Evolutionary conservation across 2,329 filamentous ascomycete species (phyloP).

Genomic region (Monosporascus cannonballus): DNA sequence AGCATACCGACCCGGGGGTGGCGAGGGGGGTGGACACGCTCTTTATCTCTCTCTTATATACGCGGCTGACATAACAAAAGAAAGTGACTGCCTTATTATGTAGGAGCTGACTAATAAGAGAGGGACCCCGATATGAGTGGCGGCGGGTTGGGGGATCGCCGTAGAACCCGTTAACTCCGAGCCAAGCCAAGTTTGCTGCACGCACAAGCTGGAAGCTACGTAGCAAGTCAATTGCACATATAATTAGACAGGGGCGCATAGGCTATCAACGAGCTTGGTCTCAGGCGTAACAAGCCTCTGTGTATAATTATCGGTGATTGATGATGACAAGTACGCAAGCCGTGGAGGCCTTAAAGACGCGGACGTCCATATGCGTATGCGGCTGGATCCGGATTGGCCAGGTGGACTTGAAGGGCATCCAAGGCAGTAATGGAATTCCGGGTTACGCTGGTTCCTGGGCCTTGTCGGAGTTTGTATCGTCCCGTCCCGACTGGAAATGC

Average conservation of each 20-base stretch:
- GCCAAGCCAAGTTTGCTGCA: neutral
- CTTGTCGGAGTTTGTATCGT: neutral
- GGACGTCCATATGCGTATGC: too few relatives aligned
- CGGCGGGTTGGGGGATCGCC: neutral
- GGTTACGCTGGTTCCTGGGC: too few relatives aligned
- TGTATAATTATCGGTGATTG: too few relatives aligned
- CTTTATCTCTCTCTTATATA: slow-evolving; percentile 18
- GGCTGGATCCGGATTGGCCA: too few relatives aligned
- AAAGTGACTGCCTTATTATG: neutral
- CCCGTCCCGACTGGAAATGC: neutral
- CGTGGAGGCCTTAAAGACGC: too few relatives aligned
- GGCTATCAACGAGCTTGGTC: too few relatives aligned
- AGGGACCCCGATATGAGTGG: neutral
- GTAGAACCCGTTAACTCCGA: neutral
- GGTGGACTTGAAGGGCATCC: too few relatives aligned
- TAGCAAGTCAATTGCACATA: neutral
- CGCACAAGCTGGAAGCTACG: neutral
- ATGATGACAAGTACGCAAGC: too few relatives aligned
- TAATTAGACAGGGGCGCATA: neutral
- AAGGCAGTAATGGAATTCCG: too few relatives aligned
- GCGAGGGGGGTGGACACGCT: slow-evolving; percentile 19
- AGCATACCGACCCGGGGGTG: slow-evolving; percentile 36
- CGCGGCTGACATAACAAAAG: neutral
- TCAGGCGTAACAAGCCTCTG: too few relatives aligned
- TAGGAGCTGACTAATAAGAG: neutral